Percentiles rank a stretch among this genome's conserved stretches.
These are phyloP conservation scores for Sorghum bicolor DNA, from an alignment of 176 grass and related monocot genomes.

Conservation along the genomic window DNA sequence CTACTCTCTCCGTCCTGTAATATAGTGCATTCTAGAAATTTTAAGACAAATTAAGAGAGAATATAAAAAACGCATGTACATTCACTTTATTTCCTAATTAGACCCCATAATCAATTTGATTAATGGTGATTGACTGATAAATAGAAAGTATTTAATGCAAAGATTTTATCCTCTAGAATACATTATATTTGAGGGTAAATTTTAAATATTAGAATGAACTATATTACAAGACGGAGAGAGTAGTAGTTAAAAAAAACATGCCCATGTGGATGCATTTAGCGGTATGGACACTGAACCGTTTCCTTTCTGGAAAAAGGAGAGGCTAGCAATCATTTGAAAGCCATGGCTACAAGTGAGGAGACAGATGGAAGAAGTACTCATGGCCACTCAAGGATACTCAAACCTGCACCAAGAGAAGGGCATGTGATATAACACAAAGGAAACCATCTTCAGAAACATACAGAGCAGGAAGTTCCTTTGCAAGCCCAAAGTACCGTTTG, in stretches of 20 bases:
- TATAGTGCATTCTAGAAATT: too few species aligned
- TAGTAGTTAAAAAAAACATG: background rate
- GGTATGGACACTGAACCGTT: conserved; percentile 9
- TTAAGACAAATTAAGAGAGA: too few species aligned
- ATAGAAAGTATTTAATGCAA: too few species aligned
- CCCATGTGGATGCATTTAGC: conserved; percentile 31
- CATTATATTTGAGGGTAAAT: too few species aligned
- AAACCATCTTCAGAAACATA: background rate
- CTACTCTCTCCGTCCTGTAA: too few species aligned
- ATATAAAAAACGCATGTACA: too few species aligned
- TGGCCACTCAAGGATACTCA: conserved; percentile 5
- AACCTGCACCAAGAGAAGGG: background rate
- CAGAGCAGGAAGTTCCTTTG: background rate
- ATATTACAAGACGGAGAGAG: too few species aligned
- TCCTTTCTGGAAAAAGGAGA: background rate
- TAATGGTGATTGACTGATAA: too few species aligned
- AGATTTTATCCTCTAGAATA: background rate
- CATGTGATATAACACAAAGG: background rate
- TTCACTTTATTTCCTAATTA: too few species aligned
- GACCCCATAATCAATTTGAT: too few species aligned
- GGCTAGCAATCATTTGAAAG: conserved; percentile 18
- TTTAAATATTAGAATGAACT: too few species aligned
- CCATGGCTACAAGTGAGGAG: conserved; percentile 16
- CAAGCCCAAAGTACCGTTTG: background rate
- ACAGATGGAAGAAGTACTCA: background rate